These are phyloP conservation scores for Neurospora discreta DNA, from an alignment of 495 filamentous ascomycete species.

Conservation along the genomic window DNA sequence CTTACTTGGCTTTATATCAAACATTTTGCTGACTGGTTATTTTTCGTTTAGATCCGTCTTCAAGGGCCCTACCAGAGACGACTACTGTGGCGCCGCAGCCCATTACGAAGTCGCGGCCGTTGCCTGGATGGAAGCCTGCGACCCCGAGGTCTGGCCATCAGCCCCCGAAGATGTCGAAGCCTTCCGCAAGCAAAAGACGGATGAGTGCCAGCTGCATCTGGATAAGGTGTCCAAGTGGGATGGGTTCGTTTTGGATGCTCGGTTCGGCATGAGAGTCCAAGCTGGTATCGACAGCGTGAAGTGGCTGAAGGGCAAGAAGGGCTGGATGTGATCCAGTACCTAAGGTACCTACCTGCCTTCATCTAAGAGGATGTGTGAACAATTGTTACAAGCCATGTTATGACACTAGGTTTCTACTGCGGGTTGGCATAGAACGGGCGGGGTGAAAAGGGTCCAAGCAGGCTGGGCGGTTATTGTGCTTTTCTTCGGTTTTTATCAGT, in stretches of 20 bases:
- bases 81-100: constrained; percentile 71
- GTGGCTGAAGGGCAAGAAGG: constrained; percentile 45
- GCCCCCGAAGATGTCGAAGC: constrained; percentile 18
- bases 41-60: constrained; percentile 38
- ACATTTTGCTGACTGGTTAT: neutral
- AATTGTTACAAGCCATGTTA: neutral
- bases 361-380: too few relatives aligned
- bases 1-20: neutral
- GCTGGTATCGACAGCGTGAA: constrained; percentile 68
- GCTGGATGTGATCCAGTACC: constrained; percentile 16
- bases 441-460: neutral
- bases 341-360: neutral
- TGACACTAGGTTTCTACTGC: neutral
- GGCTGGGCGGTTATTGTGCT: neutral
- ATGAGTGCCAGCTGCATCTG: constrained; percentile 60
- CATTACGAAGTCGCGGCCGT: constrained; percentile 84
- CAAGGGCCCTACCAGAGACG: constrained; percentile 65
- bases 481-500: neutral
- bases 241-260: constrained; percentile 71
- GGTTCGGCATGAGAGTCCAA: constrained; percentile 75
- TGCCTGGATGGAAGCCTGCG: constrained; percentile 55
- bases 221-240: constrained; percentile 79
- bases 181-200: constrained; percentile 42
- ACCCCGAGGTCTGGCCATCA: constrained; percentile 14
- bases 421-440: neutral